phyloP scores from a whole-genome alignment of 2,329 filamentous ascomycete genomes.

The Orbilia brochopaga region DNA sequence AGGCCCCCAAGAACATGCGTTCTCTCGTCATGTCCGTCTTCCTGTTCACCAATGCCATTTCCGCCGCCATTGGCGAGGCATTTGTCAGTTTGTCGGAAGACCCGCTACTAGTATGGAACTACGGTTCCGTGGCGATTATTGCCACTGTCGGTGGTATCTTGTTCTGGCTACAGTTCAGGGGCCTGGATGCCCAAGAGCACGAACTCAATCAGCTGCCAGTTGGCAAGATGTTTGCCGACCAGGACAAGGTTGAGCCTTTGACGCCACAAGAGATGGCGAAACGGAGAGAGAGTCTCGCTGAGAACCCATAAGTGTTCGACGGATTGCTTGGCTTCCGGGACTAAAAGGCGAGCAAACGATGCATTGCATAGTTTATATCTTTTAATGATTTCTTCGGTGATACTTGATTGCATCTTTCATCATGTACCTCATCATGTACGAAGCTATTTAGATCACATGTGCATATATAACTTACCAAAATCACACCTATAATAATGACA shows the following conservation, averaged over 20 bases:
- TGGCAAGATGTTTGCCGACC: conserved; percentile 29
- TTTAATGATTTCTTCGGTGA: too few relatives aligned
- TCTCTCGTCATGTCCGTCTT: conserved; percentile 72
- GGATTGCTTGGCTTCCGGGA: not conserved
- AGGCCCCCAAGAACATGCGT: conserved; percentile 79
- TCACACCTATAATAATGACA: too few relatives aligned
- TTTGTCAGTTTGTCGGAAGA: conserved; percentile 68
- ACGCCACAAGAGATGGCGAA: conserved; percentile 31
- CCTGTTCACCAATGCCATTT: conserved; percentile 73
- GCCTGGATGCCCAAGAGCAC: conserved; percentile 72
- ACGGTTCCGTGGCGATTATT: conserved; percentile 68
- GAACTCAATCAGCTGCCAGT: conserved; percentile 67
- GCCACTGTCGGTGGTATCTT: conserved; percentile 67
- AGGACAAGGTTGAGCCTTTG: conserved; percentile 32
- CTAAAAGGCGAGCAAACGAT: too few relatives aligned
- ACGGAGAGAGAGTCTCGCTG: conserved; percentile 30
- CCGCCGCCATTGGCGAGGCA: conserved; percentile 73
- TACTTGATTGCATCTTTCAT: too few relatives aligned
- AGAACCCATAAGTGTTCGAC: conserved; percentile 9
- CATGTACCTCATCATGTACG: too few relatives aligned
- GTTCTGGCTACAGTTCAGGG: conserved; percentile 73
- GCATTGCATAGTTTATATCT: not conserved
- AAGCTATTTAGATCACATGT: too few relatives aligned
- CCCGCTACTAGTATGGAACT: conserved; percentile 75
- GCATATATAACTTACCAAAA: too few relatives aligned